These are phyloP conservation scores for Talaromyces wortmannii DNA, from an alignment of 495 filamentous ascomycete genomes.

Conservation along the genomic window DNA sequence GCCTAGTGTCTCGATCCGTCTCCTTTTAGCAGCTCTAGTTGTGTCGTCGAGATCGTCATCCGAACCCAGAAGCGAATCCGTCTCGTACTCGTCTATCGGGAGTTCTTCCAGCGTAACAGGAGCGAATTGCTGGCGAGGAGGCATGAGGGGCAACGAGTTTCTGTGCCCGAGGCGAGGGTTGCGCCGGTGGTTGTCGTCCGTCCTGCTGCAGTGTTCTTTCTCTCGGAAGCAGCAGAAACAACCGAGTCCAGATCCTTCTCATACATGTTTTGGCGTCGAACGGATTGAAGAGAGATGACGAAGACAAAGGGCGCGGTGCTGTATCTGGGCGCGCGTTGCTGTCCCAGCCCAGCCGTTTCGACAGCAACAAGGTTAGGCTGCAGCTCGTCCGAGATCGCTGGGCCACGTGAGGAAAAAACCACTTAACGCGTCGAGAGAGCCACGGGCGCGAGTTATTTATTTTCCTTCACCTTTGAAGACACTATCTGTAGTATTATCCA, in stretches of 20 bases:
- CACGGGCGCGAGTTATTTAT: background rate
- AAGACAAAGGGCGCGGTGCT: background rate
- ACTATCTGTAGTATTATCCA: no score
- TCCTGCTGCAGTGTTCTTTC: background rate
- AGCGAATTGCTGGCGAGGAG: conserved; percentile 29
- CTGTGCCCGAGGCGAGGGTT: background rate
- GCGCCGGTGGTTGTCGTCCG: background rate
- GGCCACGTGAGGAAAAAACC: conserved; percentile 19
- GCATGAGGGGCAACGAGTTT: conserved; percentile 20
- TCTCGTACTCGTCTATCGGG: conserved; percentile 22
- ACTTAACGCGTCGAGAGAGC: conserved; percentile 39
- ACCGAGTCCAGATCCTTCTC: background rate
- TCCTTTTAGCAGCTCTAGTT: conserved; percentile 40
- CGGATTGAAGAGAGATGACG: background rate
- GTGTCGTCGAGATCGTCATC: conserved; percentile 50
- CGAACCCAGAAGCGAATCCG: conserved; percentile 44
- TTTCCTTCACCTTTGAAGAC: no score
- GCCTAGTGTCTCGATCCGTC: conserved; percentile 52
- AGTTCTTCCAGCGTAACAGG: conserved; percentile 37
- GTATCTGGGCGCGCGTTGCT: no score
- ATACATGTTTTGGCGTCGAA: background rate
- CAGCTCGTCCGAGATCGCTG: background rate
- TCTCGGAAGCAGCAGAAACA: background rate
- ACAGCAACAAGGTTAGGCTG: background rate
- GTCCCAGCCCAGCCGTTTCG: background rate